These are phyloP conservation scores for Debaryomyces prosopidis DNA, from an alignment of 805 yeast species.

Conservation along the genomic window DNA sequence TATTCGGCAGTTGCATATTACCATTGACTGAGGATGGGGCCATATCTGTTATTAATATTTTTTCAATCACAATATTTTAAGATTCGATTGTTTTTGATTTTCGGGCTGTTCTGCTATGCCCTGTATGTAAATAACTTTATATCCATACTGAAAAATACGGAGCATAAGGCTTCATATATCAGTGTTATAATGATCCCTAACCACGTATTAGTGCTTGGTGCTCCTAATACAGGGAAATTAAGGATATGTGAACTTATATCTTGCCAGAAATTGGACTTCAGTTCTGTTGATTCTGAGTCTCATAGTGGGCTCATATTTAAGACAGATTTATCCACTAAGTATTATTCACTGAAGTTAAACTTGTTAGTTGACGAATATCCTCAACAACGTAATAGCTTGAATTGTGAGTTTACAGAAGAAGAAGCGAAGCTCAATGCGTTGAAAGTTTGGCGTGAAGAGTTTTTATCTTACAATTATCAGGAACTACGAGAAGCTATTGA, in stretches of 20 bases:
- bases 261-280: constrained; percentile 23
- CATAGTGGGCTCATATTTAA: constrained; percentile 35
- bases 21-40: constrained; percentile 11
- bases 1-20: constrained; percentile 1
- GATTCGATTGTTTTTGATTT: neutral
- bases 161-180: too few species aligned
- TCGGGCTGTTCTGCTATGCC: neutral
- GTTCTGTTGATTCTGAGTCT: constrained; percentile 30
- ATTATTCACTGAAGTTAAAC: constrained; percentile 29
- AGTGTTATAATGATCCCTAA: constrained; percentile 25
- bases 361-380: constrained; percentile 41
- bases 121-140: neutral
- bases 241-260: constrained; percentile 27
- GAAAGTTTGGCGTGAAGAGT: constrained; percentile 40
- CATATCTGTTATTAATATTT: constrained; percentile 2
- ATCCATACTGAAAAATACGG: too few species aligned
- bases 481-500: constrained; percentile 48
- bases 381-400: constrained; percentile 11
- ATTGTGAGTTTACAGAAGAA: constrained; percentile 5
- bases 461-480: constrained; percentile 31
- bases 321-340: constrained; percentile 27
- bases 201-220: constrained; percentile 47
- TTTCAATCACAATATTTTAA: neutral
- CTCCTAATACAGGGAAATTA: constrained; percentile 43
- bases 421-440: constrained; percentile 17